Conservation (phyloP, 805 yeast genomes). For the Priceomyces castillae region DNA sequence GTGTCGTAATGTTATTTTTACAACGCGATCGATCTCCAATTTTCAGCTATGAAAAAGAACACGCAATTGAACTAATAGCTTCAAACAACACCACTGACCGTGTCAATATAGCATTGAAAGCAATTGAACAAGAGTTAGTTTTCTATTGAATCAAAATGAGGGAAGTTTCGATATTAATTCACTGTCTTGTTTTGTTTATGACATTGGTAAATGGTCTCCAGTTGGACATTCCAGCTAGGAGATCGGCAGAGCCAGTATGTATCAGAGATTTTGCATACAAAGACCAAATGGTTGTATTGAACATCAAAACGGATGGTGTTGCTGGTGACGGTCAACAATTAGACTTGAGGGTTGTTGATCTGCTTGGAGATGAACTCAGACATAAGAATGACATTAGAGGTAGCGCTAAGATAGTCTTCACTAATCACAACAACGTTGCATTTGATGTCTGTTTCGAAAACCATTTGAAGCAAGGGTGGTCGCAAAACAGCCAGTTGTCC, state of each 20-base stretch:
- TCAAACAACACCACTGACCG: background rate
- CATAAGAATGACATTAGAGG: constrained; percentile 78
- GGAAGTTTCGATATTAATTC: background rate
- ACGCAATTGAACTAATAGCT: background rate
- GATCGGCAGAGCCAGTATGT: constrained; percentile 63
- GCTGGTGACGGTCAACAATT: constrained; percentile 86
- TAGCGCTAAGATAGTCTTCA: constrained; percentile 72
- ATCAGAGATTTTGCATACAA: constrained; percentile 86
- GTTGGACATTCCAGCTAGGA: constrained; percentile 51
- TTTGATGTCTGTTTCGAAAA: constrained; percentile 92
- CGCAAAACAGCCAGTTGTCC: constrained; percentile 39
- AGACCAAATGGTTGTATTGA: constrained; percentile 85
- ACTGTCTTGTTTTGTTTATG: constrained; percentile 12
- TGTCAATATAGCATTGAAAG: background rate
- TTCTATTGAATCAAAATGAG: background rate
- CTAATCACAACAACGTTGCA: constrained; percentile 76
- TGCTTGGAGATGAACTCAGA: constrained; percentile 77
- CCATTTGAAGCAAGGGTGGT: constrained; percentile 30
- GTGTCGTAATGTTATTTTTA: background rate
- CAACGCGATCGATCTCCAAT: constrained; percentile 1
- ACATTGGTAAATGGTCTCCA: constrained; percentile 41
- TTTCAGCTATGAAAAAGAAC: background rate
- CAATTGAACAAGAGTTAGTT: background rate
- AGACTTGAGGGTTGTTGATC: constrained; percentile 65
- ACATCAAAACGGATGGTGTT: constrained; percentile 68